These are phyloP conservation scores for Penicillium sp. DNA, from an alignment of 2,329 filamentous ascomycete species.

Conservation along the genomic window DNA sequence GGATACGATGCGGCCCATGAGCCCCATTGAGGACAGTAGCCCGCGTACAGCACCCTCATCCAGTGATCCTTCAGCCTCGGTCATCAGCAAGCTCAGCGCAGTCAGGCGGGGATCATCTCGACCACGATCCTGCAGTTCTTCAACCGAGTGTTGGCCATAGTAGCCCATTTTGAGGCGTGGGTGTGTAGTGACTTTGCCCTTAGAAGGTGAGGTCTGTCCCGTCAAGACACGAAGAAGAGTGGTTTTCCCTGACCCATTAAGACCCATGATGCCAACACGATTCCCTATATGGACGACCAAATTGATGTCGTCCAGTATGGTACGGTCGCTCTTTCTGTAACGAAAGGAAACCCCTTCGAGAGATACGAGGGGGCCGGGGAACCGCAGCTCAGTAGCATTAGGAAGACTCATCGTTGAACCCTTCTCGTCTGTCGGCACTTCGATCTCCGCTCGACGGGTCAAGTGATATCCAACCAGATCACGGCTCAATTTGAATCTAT, in stretches of 20 bases:
- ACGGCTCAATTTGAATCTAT: constrained; percentile 75
- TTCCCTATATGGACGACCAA: constrained; percentile 71
- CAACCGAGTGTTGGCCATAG: constrained; percentile 77
- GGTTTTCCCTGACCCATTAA: constrained; percentile 81
- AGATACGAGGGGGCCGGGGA: constrained; percentile 70
- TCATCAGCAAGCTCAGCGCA: constrained; percentile 61
- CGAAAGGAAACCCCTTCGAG: constrained; percentile 67
- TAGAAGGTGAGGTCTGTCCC: constrained; percentile 56
- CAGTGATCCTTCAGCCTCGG: constrained; percentile 52
- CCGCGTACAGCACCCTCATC: constrained; percentile 66
- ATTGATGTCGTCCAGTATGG: constrained; percentile 61
- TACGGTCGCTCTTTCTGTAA: constrained; percentile 51
- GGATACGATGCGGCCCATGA: constrained; percentile 67
- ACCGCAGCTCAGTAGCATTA: constrained; percentile 66
- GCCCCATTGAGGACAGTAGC: constrained; percentile 65
- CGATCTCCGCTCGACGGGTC: constrained; percentile 63
- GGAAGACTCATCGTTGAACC: constrained; percentile 59
- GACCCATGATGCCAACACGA: constrained; percentile 69
- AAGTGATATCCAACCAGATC: constrained; percentile 64
- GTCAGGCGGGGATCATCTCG: constrained; percentile 56
- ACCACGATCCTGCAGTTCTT: constrained; percentile 61
- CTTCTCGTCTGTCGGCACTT: constrained; percentile 62
- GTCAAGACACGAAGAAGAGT: constrained; percentile 71
- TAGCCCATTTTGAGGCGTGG: constrained; percentile 68
- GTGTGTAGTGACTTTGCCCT: constrained; percentile 63